phyloP scores from a whole-genome alignment of 345 rosid genomes.

The Raphanus sativus region DNA sequence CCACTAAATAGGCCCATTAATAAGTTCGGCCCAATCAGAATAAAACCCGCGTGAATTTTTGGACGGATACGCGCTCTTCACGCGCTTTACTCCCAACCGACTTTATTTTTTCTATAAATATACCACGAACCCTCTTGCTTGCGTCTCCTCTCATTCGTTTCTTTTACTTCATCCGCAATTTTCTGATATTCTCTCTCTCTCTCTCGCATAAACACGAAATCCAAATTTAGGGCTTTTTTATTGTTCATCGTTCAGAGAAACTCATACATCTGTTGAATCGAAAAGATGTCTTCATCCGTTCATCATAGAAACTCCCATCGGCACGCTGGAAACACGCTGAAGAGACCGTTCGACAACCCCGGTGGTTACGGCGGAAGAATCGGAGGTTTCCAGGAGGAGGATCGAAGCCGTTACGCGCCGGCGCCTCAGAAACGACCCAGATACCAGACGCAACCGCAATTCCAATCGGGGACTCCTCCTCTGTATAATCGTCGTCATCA shows the following conservation, averaged over 20 bases:
- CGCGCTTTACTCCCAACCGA: constrained; percentile 29
- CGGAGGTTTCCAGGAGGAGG: neutral
- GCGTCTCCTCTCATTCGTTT: neutral
- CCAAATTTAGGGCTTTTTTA: neutral
- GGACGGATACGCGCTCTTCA: constrained; percentile 7
- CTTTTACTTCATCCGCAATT: neutral
- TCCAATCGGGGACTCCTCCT: constrained; percentile 13
- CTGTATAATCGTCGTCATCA: constrained; percentile 23
- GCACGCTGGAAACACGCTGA: constrained; percentile 21
- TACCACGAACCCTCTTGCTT: neutral
- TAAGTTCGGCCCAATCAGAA: neutral
- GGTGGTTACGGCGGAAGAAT: neutral
- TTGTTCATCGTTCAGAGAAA: neutral
- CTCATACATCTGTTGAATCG: neutral
- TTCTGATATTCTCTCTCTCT: neutral
- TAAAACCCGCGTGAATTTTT: neutral
- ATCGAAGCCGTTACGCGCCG: constrained; percentile 17
- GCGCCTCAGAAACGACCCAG: constrained; percentile 32
- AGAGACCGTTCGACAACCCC: constrained; percentile 26
- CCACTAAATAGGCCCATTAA: neutral
- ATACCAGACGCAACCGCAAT: constrained; percentile 10
- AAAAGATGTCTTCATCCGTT: constrained; percentile 22
- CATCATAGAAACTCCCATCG: constrained; percentile 17
- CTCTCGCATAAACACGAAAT: constrained; percentile 3
- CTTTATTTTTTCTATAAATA: neutral